These are phyloP conservation scores for Boletus sp. DNA, from an alignment of 768 basidiomycete genomes.

Conservation along the genomic window DNA sequence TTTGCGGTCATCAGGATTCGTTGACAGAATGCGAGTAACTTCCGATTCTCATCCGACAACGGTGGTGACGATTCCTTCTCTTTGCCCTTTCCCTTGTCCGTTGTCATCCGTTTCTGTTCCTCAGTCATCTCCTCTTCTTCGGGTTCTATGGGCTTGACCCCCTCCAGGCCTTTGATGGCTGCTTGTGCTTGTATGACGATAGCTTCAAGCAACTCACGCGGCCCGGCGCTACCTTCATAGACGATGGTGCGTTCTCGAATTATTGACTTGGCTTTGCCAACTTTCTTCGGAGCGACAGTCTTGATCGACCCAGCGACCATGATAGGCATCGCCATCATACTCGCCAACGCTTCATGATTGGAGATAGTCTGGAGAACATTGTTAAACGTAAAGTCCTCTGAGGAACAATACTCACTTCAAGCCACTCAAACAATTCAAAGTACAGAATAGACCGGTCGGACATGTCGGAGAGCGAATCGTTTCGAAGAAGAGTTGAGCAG, in stretches of 20 bases:
- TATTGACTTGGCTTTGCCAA: conserved; percentile 42
- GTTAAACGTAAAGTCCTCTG: background rate
- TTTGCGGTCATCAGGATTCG: conserved; percentile 80
- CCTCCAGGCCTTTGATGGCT: conserved; percentile 83
- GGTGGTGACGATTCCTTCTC: conserved; percentile 42
- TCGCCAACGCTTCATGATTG: conserved; percentile 87
- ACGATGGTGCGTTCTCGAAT: conserved; percentile 79
- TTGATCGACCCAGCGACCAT: conserved; percentile 80
- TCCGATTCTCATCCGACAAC: conserved; percentile 71
- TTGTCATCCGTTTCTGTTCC: conserved; percentile 85
- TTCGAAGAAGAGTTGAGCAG: conserved; percentile 80
- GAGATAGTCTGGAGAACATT: conserved; percentile 70
- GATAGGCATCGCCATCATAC: conserved; percentile 97
- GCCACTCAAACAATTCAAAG: conserved; percentile 88
- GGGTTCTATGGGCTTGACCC: conserved; percentile 49
- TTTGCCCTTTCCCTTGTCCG: conserved; percentile 62
- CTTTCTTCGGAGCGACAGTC: conserved; percentile 56
- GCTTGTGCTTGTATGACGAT: conserved; percentile 93
- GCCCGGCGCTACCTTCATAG: conserved; percentile 90
- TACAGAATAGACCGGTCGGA: conserved; percentile 83
- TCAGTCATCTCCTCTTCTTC: conserved; percentile 73
- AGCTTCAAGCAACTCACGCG: conserved; percentile 87
- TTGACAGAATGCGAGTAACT: conserved; percentile 77
- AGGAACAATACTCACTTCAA: conserved; percentile 57
- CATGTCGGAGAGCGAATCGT: conserved; percentile 94